Base-by-base conservation (phyloP, 2,329 filamentous ascomycete species). In the Lecanosticta acicola region DNA sequence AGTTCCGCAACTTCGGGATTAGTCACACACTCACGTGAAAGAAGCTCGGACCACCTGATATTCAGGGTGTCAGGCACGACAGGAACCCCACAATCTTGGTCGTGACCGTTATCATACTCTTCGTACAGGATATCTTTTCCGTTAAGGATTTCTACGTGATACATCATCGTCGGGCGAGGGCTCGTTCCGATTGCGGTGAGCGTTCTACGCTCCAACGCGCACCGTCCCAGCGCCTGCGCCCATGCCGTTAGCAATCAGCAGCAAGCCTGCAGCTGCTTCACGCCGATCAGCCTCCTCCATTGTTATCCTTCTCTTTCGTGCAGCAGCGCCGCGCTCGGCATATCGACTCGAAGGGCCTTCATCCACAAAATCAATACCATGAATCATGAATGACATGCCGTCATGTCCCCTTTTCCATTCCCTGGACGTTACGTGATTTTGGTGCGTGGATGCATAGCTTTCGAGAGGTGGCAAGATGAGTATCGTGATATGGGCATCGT, bases 311-410 rank as follows among this genome's bases (percentile, higher is more conserved):
- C 74, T 72, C 32, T 77, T 72, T 68, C 63, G 70, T 59, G 55
- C 71, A 62, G 57, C 70, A 61, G 54, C 74, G 57, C 61, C 74
- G 62, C 67, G 73, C 62, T 55, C 72, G 65, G 45, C 66, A 61
- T 51, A 66, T 46, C 59, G 69, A 59, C 48, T 70, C 46, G 70
- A 77, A 52, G 74, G 75, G 0, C 79, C 84, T 10, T 93, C 89
- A 52, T 87, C 83, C 0, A 96, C 86, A 83, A 90, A 97, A 42
- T 88, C 81, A 9, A 95, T 78, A 42, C 81, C 80, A 50, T 82
- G 75, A 39, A 98, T 79, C 76, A 85, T 88, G 68, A 87, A 97
- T 64, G 89, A 95, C 65, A 95, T 79, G 2, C 90, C 90, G 57
- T 94, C 89, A 61, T 96, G 89, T 19, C 70, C 75, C 18, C 76